Percentiles rank a stretch among this genome's conserved stretches.
phyloP scores from a whole-genome alignment of 352 stramenopile species.

The Globisporangium solare region DNA sequence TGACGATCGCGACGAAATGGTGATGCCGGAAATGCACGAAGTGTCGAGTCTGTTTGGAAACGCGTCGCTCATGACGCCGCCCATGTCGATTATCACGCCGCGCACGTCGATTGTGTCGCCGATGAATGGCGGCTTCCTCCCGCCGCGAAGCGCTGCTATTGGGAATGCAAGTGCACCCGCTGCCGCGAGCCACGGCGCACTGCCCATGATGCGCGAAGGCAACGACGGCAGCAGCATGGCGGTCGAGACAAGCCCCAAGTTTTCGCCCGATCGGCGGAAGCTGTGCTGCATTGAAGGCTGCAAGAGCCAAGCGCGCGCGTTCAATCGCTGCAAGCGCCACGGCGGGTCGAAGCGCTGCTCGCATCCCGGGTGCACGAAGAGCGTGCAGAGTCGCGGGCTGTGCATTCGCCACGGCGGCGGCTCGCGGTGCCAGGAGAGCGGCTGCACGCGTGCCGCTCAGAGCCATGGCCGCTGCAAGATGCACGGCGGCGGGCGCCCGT shows the following conservation, averaged over 20 bases:
- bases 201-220: slow-evolving; percentile 1
- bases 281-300: slow-evolving; percentile 72
- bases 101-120: slow-evolving; percentile 13
- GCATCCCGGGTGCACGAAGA: slow-evolving; percentile 69
- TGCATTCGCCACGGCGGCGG: slow-evolving; percentile 72
- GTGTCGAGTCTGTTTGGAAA: slow-evolving; percentile 13
- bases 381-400: slow-evolving; percentile 63
- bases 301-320: slow-evolving; percentile 75
- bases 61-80: slow-evolving; percentile 13
- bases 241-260: slow-evolving; percentile 29
- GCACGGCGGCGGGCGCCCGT: slow-evolving; percentile 46
- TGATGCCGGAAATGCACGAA: slow-evolving; percentile 10
- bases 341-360: slow-evolving; percentile 80
- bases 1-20: slow-evolving; percentile 11
- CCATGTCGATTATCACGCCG: slow-evolving; percentile 11
- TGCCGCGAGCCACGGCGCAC: slow-evolving; percentile 12
- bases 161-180: not conserved
- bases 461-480: slow-evolving; percentile 70
- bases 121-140: slow-evolving; percentile 8
- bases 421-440: slow-evolving; percentile 67
- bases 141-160: not conserved
- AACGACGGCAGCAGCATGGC: slow-evolving; percentile 3
- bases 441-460: slow-evolving; percentile 53
- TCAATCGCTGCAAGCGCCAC: slow-evolving; percentile 83
- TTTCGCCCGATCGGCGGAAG: slow-evolving; percentile 68